Conservation (phyloP, 352 stramenopile genomes). For the Hyaloperonospora brassicae region DNA sequence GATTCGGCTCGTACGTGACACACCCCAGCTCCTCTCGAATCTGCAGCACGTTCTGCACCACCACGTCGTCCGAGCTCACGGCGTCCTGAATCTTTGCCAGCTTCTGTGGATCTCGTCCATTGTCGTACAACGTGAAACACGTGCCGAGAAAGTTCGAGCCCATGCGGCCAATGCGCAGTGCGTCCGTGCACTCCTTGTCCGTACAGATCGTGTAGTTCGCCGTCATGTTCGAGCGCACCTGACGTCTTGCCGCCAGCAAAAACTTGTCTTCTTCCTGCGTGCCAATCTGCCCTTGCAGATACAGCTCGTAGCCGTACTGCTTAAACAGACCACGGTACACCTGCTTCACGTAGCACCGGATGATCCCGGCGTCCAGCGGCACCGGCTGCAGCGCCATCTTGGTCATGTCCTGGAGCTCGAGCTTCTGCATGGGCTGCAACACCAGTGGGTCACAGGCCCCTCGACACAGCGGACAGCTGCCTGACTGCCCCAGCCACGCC, state of each 20-base stretch:
- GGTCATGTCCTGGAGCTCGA: conserved; percentile 73
- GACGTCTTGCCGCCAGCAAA: conserved; percentile 57
- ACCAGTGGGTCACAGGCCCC: conserved; percentile 73
- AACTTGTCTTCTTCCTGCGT: conserved; percentile 81
- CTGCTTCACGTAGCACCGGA: conserved; percentile 84
- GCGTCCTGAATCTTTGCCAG: conserved; percentile 83
- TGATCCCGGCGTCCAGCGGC: conserved; percentile 76
- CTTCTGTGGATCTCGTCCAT: conserved; percentile 83
- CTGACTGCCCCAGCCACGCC: conserved; percentile 79
- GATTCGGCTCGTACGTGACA: conserved; percentile 83
- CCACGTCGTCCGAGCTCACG: conserved; percentile 52
- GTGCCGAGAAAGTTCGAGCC: conserved; percentile 84
- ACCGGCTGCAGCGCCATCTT: conserved; percentile 72
- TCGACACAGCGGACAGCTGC: conserved; percentile 75
- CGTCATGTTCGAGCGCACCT: conserved; percentile 86
- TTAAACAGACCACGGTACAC: conserved; percentile 85
- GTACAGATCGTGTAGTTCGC: conserved; percentile 84
- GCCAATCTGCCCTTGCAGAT: conserved; percentile 74
- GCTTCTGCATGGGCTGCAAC: conserved; percentile 73
- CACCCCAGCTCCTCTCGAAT: conserved; percentile 81
- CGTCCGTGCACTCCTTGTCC: conserved; percentile 69
- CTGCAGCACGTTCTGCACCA: conserved; percentile 77
- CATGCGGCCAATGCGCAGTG: conserved; percentile 74
- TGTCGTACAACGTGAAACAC: conserved; percentile 84
- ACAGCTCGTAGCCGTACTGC: conserved; percentile 81